Percentiles rank a stretch among this genome's conserved stretches.
These are phyloP conservation scores for Sclerotinia spermophila DNA, from an alignment of 2,329 filamentous ascomycete genomes.

Conservation along the genomic window DNA sequence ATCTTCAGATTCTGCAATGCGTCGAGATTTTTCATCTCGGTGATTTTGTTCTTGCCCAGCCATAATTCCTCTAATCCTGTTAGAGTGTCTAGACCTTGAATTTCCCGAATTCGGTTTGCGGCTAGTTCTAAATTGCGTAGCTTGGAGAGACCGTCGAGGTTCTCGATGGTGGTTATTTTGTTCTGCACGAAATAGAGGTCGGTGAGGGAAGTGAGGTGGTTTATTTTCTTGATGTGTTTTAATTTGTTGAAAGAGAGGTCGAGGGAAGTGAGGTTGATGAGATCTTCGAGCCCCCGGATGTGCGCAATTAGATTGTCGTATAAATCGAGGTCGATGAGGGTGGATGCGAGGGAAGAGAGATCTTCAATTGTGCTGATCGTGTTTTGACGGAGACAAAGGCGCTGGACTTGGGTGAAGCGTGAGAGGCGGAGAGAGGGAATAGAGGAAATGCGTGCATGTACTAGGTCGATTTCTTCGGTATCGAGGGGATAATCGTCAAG, in stretches of 20 bases:
- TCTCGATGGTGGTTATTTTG: constrained; percentile 85
- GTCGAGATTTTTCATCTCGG: constrained; percentile 72
- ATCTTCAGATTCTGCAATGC: constrained; percentile 76
- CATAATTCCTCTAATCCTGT: constrained; percentile 81
- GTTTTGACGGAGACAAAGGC: constrained; percentile 91
- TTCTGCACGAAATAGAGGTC: constrained; percentile 94
- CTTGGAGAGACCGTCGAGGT: constrained; percentile 68
- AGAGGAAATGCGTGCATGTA: constrained; percentile 80
- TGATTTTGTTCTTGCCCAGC: constrained; percentile 96
- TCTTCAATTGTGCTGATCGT: constrained; percentile 77
- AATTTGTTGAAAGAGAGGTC: constrained; percentile 99
- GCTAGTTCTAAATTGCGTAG: constrained; percentile 85
- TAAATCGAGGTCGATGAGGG: constrained; percentile 80
- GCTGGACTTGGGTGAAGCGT: constrained; percentile 71
- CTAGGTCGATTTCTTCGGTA: constrained; percentile 77
- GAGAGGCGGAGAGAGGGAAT: constrained; percentile 76
- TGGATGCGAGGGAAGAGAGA: constrained; percentile 60
- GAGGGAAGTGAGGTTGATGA: constrained; percentile 71
- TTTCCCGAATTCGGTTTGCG: constrained; percentile 85
- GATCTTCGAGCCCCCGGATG: constrained; percentile 75
- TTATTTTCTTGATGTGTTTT: constrained; percentile 91
- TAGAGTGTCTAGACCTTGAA: constrained; percentile 77
- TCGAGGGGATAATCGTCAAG: constrained; percentile 58
- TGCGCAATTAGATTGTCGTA: constrained; percentile 95
- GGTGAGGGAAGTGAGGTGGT: constrained; percentile 70